Percentiles rank a stretch among this genome's conserved stretches.
Evolutionary conservation across 2,329 filamentous ascomycete species (phyloP).

Genomic region (Trematosphaeria pertusa): DNA sequence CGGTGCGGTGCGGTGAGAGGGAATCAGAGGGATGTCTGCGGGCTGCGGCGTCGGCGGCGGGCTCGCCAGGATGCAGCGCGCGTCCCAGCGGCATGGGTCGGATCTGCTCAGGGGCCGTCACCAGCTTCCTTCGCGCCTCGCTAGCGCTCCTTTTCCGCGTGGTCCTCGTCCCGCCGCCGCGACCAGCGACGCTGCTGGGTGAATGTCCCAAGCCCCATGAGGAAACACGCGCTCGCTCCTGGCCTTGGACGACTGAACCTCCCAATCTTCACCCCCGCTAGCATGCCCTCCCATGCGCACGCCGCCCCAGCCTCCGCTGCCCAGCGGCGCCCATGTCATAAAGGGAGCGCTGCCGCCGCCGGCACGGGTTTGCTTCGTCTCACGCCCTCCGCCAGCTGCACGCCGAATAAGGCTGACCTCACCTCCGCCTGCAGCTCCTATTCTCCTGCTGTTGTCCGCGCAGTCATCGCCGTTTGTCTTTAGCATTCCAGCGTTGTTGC

Average conservation of each 20-base stretch:
- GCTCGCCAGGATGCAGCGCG: not conserved
- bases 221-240: conserved; percentile 15
- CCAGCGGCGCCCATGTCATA: conserved; percentile 38
- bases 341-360: conserved; percentile 15
- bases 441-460: too few relatives aligned
- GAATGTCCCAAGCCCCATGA: conserved; percentile 27
- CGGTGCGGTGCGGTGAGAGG: conserved; percentile 7
- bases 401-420: conserved; percentile 33
- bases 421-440: conserved; percentile 18
- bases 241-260: conserved; percentile 11
- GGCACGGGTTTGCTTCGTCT: not conserved
- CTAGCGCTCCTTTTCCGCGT: conserved; percentile 39
- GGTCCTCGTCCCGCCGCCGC: conserved; percentile 41
- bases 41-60: not conserved
- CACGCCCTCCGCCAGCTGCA: conserved; percentile 8
- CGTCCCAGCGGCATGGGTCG: conserved; percentile 32
- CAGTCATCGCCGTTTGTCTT: conserved; percentile 8
- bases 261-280: conserved; percentile 31
- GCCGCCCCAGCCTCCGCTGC: conserved; percentile 31
- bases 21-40: not conserved
- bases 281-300: conserved; percentile 27
- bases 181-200: conserved; percentile 27
- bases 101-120: conserved; percentile 41
- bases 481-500: conserved; percentile 1
- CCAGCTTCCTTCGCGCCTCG: conserved; percentile 29